These are phyloP conservation scores for Phoma sp. DNA, from an alignment of 2,329 filamentous ascomycete genomes.

Conservation along the genomic window DNA sequence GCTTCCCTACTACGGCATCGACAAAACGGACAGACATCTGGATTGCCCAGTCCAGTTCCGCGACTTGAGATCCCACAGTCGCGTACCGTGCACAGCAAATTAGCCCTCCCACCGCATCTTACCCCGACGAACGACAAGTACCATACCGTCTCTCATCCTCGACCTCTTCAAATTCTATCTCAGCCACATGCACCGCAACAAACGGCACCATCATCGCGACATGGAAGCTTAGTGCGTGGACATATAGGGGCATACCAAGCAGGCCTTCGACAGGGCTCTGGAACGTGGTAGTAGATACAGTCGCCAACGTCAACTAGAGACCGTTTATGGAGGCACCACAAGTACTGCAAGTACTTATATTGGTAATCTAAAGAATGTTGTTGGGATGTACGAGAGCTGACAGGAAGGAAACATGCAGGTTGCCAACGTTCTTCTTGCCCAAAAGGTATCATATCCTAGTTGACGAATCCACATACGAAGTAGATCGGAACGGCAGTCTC, in stretches of 20 bases:
- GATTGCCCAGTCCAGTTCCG: constrained; percentile 18
- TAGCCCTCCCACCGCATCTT: not conserved
- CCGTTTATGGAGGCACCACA: not conserved
- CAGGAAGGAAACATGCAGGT: constrained; percentile 12
- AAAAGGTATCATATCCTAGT: not conserved
- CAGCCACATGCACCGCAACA: constrained; percentile 16
- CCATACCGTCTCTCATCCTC: constrained; percentile 14
- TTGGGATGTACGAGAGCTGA: not conserved
- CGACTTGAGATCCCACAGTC: constrained; percentile 14
- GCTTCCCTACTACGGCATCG: constrained; percentile 24
- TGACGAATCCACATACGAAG: not conserved
- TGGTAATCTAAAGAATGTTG: not conserved
- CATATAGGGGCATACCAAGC: constrained; percentile 22
- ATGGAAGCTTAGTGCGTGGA: constrained; percentile 6
- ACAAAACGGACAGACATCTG: constrained; percentile 7
- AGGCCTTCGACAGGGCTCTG: constrained; percentile 5
- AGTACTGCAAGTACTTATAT: not conserved
- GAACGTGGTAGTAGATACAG: not conserved
- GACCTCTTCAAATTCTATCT: constrained; percentile 15
- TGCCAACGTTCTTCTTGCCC: not conserved
- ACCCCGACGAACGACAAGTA: constrained; percentile 1
- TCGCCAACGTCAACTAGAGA: not conserved
- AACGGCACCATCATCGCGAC: constrained; percentile 1
- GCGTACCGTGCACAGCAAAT: constrained; percentile 9
- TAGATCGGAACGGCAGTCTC: not conserved